Evolutionary conservation across 345 rosid genomes (phyloP).

Genomic region (Lepidium didymum): DNA sequence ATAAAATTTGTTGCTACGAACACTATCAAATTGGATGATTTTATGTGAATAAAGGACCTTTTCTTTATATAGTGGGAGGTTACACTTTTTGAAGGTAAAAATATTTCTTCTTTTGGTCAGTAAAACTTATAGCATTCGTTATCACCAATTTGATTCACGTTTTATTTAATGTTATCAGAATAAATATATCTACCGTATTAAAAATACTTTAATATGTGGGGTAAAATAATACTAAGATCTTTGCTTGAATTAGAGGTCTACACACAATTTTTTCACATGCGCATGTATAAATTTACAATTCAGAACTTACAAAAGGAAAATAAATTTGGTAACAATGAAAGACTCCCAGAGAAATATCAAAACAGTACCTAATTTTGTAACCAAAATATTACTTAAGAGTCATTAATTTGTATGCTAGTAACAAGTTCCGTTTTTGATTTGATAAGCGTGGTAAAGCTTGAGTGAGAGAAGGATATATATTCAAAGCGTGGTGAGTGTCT

Average conservation of each 20-base stretch:
- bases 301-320: neutral
- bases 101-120: no score
- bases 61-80: neutral
- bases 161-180: no score
- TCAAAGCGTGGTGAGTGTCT: neutral
- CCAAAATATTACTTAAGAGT: neutral
- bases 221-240: neutral
- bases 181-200: no score
- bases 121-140: no score
- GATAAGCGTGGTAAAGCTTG: neutral
- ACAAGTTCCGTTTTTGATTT: neutral
- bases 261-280: neutral
- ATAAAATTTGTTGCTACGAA: no score
- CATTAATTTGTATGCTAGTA: neutral
- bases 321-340: neutral
- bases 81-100: no score
- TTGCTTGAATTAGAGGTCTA: neutral
- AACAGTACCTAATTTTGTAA: neutral
- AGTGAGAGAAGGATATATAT: neutral
- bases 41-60: neutral
- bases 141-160: no score
- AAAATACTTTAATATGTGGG: neutral
- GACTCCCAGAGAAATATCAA: neutral
- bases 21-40: neutral
- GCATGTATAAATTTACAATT: neutral